Evolutionary conservation across 352 stramenopile species (phyloP).

Genomic region (Pythium folliculosum): DNA sequence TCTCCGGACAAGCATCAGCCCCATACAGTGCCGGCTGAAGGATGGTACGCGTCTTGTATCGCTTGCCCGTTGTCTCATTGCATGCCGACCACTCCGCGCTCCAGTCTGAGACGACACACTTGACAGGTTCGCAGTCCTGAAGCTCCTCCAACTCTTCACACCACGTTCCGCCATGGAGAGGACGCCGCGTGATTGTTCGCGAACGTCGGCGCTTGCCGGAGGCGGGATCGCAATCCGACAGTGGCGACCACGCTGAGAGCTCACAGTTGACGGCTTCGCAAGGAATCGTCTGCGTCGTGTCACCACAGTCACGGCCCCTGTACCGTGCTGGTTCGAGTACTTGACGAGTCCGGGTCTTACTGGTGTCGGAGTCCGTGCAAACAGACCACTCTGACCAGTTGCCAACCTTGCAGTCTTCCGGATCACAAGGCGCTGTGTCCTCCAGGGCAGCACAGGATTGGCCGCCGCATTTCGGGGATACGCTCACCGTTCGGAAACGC

Average conservation of each 20-base stretch:
- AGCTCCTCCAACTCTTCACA: constrained; percentile 20
- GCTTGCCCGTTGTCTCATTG: constrained; percentile 24
- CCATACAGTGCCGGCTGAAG: constrained; percentile 44
- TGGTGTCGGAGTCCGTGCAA: constrained; percentile 41
- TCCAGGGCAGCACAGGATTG: constrained; percentile 24
- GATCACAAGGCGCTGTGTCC: constrained; percentile 42
- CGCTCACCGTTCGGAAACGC: constrained; percentile 31
- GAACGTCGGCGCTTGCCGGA: constrained; percentile 43
- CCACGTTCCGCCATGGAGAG: constrained; percentile 8
- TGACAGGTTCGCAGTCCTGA: constrained; percentile 18
- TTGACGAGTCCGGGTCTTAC: constrained; percentile 30
- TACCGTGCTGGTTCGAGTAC: constrained; percentile 12
- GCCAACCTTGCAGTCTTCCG: constrained; percentile 39
- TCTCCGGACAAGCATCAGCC: constrained; percentile 36
- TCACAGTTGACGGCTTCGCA: constrained; percentile 48
- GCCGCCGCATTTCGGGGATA: constrained; percentile 33
- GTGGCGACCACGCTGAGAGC: constrained; percentile 41
- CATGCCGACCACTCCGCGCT: constrained; percentile 18
- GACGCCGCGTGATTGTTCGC: constrained; percentile 20
- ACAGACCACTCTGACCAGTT: constrained; percentile 56
- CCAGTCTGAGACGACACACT: constrained; percentile 25
- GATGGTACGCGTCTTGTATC: constrained; percentile 43
- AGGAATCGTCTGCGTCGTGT: constrained; percentile 4
- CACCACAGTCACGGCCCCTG: constrained; percentile 16
- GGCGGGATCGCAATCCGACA: constrained; percentile 45